Evolutionary conservation across 2,329 filamentous ascomycete species (phyloP), one percentile per base, ranked within the genome.

Genomic region (Simplicillium sp.): DNA sequence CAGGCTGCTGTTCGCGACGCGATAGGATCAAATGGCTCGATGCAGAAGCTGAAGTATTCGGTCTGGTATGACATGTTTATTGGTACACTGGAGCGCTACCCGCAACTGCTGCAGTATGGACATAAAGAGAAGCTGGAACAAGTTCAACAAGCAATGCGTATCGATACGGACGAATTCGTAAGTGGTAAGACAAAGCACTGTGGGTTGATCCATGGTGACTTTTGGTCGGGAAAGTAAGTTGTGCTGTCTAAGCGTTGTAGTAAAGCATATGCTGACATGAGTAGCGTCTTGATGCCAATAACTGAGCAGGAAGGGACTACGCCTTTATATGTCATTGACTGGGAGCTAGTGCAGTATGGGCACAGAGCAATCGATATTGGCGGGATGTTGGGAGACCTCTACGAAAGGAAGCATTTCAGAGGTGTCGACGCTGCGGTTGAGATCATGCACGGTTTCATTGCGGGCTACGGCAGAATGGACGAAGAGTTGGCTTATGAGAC

Each of bases 301-400:
- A 13, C 18, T 9, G 35, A 14, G 4, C 14, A 28, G 20, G 16
- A 29, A 14, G 15, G 25, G n/a, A 36, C 29, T 14, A 31, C 11
- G 36, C 36, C 31, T 9, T 13, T 42, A 15, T 25, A 12, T 9
- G 38, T 42, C n/a, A 42, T 35, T n/a, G 40, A 38, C n/a, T 31
- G 32, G 35, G 31, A 42, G 13, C 38, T 28, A 6, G 37, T 31
- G 11, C 32, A 28, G 13, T 35, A 25, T 7, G 32, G 40, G 14
- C 40, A 25, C 11, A 34, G 32, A 31, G 36, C 40, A 11, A 38
- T 36, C 11, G 40, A 38, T 16, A 31, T 42, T 16, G 36, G 36
- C 15, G 36, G 36, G 4, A 42, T 38, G 20, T n/a, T 42, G 14
- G 40, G 40, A 13, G 40, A 35, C 20, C 29, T 42, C 31, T 42